A percentile compares a stretch with the other conserved stretches of the same genome.
phyloP scores from a whole-genome alignment of 192 early-diverging fungal genomes.

The Allomyces javanicus region DNA sequence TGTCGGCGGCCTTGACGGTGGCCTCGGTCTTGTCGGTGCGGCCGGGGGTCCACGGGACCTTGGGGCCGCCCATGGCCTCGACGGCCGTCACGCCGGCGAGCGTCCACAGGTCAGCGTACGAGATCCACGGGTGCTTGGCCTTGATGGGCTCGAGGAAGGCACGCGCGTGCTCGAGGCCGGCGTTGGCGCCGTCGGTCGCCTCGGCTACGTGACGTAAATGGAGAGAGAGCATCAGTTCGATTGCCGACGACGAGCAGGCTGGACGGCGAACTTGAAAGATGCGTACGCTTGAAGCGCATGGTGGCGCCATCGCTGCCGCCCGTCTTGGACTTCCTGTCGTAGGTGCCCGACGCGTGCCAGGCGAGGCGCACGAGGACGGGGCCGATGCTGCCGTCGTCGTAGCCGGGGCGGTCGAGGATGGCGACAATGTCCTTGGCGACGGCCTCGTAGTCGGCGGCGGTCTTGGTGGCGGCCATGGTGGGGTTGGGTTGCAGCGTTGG shows the following conservation, averaged over 20 bases:
- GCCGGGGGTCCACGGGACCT: constrained; percentile 51
- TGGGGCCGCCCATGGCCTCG: constrained; percentile 61
- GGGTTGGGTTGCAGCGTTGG: no score
- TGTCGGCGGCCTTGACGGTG: constrained; percentile 18
- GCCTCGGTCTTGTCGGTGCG: constrained; percentile 24
- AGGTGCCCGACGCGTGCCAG: constrained; percentile 73
- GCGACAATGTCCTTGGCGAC: constrained; percentile 61
- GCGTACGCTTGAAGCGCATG: constrained; percentile 25
- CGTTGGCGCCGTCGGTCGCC: constrained; percentile 48
- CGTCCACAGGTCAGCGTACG: constrained; percentile 68
- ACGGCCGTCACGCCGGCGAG: constrained; percentile 56
- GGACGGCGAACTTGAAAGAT: no score
- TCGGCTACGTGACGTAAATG: constrained; percentile 43
- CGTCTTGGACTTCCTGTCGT: constrained; percentile 34
- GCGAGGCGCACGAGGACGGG: constrained; percentile 63
- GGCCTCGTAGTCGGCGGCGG: constrained; percentile 33
- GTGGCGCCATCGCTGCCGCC: constrained; percentile 60
- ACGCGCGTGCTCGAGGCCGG: constrained; percentile 50
- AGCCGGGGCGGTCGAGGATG: constrained; percentile 51
- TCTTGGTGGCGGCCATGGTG: neutral
- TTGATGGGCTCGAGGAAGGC: constrained; percentile 53
- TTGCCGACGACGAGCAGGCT: no score
- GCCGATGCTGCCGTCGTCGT: constrained; percentile 61
- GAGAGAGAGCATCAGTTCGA: no score
- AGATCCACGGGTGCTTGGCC: constrained; percentile 56